Percentiles rank a stretch among this genome's conserved stretches.
Evolutionary conservation across 345 rosid species (phyloP).

Genomic region (Erysimum cheiranthoides): DNA sequence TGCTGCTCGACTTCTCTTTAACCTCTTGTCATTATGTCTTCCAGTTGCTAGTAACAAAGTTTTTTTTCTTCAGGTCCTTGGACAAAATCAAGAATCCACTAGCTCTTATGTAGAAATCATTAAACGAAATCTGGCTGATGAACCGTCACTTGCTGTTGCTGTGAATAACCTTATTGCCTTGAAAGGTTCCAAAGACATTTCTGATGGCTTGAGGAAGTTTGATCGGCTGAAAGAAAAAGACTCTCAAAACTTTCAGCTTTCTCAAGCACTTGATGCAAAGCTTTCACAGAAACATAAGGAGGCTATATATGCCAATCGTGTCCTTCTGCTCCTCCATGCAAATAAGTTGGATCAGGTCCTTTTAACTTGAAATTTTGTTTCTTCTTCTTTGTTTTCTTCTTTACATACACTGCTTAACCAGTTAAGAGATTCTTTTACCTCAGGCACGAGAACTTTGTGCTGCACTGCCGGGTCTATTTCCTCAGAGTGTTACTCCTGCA

Average conservation of each 20-base stretch:
- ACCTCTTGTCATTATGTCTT: not conserved
- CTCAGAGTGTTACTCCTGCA: constrained; percentile 65
- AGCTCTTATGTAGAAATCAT: constrained; percentile 67
- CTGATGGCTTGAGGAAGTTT: constrained; percentile 84
- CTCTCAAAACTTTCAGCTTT: constrained; percentile 65
- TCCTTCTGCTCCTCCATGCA: constrained; percentile 90
- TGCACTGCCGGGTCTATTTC: constrained; percentile 63
- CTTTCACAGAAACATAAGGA: constrained; percentile 79
- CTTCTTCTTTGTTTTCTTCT: constrained; percentile 16
- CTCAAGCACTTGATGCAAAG: constrained; percentile 68
- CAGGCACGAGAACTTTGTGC: constrained; percentile 94
- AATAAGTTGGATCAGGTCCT: constrained; percentile 94
- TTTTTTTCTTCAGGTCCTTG: constrained; percentile 66
- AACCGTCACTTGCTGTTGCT: constrained; percentile 85
- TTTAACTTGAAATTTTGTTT: constrained; percentile 13
- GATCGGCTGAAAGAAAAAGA: constrained; percentile 82
- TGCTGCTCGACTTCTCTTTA: constrained; percentile 13
- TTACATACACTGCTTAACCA: constrained; percentile 11
- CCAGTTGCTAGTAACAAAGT: constrained; percentile 32
- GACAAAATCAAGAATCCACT: constrained; percentile 66
- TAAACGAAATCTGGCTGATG: constrained; percentile 75
- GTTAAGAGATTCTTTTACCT: not conserved
- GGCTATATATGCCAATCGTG: constrained; percentile 78
- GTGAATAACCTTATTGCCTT: constrained; percentile 76
- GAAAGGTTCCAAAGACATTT: constrained; percentile 83